Percentiles rank a stretch among this genome's conserved stretches.
Conservation (phyloP, 257 asterid species). For the Nicotiana attenuata region DNA sequence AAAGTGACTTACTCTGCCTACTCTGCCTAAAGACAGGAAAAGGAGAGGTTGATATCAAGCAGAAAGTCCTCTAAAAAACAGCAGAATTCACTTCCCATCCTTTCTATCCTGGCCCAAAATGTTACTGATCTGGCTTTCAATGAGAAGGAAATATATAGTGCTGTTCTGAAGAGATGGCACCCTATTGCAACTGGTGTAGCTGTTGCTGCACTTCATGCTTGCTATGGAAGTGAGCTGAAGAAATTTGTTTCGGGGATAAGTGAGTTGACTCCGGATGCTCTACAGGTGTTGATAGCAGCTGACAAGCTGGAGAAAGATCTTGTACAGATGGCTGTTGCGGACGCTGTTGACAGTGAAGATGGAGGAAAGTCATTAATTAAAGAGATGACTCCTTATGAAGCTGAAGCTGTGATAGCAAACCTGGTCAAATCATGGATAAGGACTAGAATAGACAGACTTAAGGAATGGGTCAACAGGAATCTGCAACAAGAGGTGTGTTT, state of each 20-base stretch:
- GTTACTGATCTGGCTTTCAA: slow-evolving; percentile 68
- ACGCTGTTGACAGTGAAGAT: slow-evolving; percentile 88
- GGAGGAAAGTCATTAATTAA: slow-evolving; percentile 92
- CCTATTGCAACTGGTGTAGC: slow-evolving; percentile 89
- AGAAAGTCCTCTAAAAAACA: slow-evolving; percentile 60
- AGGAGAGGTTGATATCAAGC: slow-evolving; percentile 58
- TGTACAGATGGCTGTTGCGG: slow-evolving; percentile 87
- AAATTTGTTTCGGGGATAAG: slow-evolving; percentile 55
- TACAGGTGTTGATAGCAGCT: slow-evolving; percentile 85
- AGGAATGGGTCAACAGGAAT: slow-evolving; percentile 85
- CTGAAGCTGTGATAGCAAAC: slow-evolving; percentile 63
- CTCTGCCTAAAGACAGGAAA: slow-evolving; percentile 81
- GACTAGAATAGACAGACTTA: slow-evolving; percentile 65
- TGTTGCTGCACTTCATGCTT: slow-evolving; percentile 82
- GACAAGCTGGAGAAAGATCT: slow-evolving; percentile 87
- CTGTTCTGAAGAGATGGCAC: slow-evolving; percentile 75
- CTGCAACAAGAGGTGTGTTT: slow-evolving; percentile 74
- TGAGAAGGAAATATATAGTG: slow-evolving; percentile 89
- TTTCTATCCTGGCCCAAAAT: slow-evolving; percentile 76
- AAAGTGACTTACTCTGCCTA: slow-evolving; percentile 36
- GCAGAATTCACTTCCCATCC: slow-evolving; percentile 64
- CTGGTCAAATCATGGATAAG: slow-evolving; percentile 80
- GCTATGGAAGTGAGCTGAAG: slow-evolving; percentile 72
- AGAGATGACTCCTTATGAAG: slow-evolving; percentile 93
- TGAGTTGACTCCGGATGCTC: slow-evolving; percentile 84